These are phyloP conservation scores for Trichoderma lentiforme DNA, from an alignment of 2,329 filamentous ascomycete genomes.

Conservation along the genomic window DNA sequence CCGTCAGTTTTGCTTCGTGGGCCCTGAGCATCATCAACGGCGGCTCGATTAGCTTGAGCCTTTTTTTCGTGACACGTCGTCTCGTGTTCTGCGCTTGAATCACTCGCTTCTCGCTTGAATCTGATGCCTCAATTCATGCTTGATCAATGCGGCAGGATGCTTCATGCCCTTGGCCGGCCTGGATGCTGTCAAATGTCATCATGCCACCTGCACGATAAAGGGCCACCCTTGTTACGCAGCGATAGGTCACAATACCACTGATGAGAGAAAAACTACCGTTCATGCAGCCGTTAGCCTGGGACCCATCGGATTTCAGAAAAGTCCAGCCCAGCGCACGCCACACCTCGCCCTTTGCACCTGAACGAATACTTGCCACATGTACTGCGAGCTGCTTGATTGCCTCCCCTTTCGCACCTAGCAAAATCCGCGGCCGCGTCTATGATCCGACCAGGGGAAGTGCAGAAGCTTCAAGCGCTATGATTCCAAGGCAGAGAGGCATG, in stretches of 20 bases:
- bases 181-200: not conserved
- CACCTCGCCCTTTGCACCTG: not conserved
- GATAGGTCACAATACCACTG: not conserved
- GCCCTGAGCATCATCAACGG: slow-evolving; percentile 1
- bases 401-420: not conserved
- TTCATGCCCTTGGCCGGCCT: not conserved
- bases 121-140: not conserved
- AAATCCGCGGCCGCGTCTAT: not conserved
- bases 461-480: slow-evolving; percentile 8
- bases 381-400: not conserved
- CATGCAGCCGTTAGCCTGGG: not conserved
- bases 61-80: not conserved
- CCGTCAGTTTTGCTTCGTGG: not conserved
- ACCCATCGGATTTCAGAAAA: not conserved
- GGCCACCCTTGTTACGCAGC: not conserved
- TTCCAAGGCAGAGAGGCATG: not conserved
- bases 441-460: not conserved
- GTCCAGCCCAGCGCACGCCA: not conserved
- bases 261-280: not conserved
- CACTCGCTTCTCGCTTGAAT: not conserved
- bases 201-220: not conserved
- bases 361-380: not conserved
- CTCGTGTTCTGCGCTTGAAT: not conserved
- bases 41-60: slow-evolving; percentile 6
- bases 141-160: not conserved